These are phyloP conservation scores for Parathielavia appendiculata DNA, from an alignment of 495 filamentous ascomycete species.

Conservation along the genomic window DNA sequence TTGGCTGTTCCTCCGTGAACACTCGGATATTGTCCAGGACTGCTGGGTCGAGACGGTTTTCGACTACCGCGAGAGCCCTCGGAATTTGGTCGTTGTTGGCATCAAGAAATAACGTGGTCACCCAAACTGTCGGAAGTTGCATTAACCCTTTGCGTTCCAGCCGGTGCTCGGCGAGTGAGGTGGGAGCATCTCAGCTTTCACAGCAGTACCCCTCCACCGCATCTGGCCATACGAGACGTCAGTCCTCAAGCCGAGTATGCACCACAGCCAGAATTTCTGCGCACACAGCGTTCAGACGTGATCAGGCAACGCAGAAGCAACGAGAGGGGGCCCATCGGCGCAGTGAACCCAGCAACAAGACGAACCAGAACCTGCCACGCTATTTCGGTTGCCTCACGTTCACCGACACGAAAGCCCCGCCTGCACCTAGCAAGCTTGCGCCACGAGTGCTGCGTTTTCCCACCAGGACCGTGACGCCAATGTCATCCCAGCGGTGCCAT, in stretches of 20 bases:
- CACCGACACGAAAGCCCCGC: too few species aligned
- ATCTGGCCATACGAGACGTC: neutral
- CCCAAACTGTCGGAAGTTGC: neutral
- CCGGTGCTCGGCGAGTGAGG: neutral
- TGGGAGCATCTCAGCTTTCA: neutral
- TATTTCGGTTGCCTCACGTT: neutral
- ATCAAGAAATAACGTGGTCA: constrained; percentile 57
- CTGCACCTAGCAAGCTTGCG: neutral
- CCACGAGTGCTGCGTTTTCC: neutral
- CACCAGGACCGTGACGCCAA: too few species aligned
- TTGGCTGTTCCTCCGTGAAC: constrained; percentile 83
- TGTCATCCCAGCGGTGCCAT: too few species aligned
- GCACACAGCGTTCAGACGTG: neutral
- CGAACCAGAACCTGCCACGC: neutral
- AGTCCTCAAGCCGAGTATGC: neutral
- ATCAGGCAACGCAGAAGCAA: neutral
- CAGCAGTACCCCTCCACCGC: neutral
- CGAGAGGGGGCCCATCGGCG: neutral
- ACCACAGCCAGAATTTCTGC: neutral
- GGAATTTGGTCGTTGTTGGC: constrained; percentile 86
- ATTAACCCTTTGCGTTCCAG: constrained; percentile 2
- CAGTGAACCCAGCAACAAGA: neutral
- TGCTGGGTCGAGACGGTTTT: constrained; percentile 92
- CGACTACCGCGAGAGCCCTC: constrained; percentile 79
- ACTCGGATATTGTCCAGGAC: constrained; percentile 58